Percentiles rank a stretch among this genome's conserved stretches.
phyloP scores from a whole-genome alignment of 768 basidiomycete species.

The Coprinopsis strossmayeri region DNA sequence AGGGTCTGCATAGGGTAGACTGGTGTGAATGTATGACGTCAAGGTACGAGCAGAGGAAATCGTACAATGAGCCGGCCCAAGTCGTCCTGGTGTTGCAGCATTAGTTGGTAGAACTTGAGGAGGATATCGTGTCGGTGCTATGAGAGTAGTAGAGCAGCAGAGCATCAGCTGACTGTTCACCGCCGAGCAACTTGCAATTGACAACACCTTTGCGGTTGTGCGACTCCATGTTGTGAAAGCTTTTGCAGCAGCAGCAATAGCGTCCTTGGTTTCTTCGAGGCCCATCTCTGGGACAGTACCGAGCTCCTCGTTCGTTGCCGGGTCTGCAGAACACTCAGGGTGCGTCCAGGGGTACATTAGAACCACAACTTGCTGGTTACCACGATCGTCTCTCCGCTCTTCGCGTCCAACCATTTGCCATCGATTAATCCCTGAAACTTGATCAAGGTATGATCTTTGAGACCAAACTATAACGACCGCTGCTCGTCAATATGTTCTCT shows the following conservation, averaged over 20 bases:
- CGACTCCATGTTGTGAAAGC: conserved; percentile 84
- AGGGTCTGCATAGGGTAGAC: conserved; percentile 52
- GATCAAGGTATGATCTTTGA: conserved; percentile 73
- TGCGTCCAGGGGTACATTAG: not conserved
- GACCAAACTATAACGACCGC: conserved; percentile 43
- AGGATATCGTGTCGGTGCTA: conserved; percentile 82
- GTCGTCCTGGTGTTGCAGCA: conserved; percentile 84
- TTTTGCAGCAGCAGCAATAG: conserved; percentile 72
- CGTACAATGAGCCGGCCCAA: conserved; percentile 79
- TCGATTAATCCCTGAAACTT: conserved; percentile 73
- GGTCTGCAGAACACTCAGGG: conserved; percentile 46
- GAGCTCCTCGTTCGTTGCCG: conserved; percentile 76
- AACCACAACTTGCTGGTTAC: conserved; percentile 63
- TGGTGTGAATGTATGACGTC: conserved; percentile 19
- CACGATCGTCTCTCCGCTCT: conserved; percentile 59
- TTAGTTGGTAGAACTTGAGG: conserved; percentile 68
- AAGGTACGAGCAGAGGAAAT: conserved; percentile 12
- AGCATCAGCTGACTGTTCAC: too few relatives aligned
- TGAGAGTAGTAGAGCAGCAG: too few relatives aligned
- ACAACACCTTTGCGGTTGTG: conserved; percentile 83
- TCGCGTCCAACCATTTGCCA: conserved; percentile 84
- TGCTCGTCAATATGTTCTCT: not conserved
- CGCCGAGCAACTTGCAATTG: too few relatives aligned
- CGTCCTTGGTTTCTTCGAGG: conserved; percentile 72
- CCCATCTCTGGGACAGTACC: conserved; percentile 91